Evolutionary conservation across 441 rosid genomes (phyloP), one percentile per base, ranked within the genome.

Genomic region (Pelargonium fulgidum): DNA sequence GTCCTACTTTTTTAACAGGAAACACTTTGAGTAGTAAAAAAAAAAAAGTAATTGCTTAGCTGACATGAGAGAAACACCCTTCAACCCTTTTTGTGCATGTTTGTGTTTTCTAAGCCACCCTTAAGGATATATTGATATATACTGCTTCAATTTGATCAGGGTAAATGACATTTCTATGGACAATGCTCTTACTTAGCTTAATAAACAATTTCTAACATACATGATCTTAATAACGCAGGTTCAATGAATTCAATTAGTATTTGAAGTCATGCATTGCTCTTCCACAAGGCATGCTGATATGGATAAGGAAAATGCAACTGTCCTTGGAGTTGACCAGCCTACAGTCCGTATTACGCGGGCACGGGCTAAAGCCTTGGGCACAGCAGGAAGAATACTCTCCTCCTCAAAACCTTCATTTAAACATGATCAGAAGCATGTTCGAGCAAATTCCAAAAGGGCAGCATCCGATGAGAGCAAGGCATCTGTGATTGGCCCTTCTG

Each of bases 301-400:
- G 92, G 84, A 81, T 75, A 86, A 87, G 74, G 92, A 87, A 75
- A 88, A 87, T 42, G 48, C 50, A 68, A 69, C 69, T 48, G 64
- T 79, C 65, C 76, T 82, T 68, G 73, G 79, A 74, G 77, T 62
- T 73, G 81, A 77, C 68, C 85, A 71, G 42, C 75, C 75, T 66
- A 22, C 76, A 58, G 77, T 74, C 64, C 77, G 93, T 52, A 77
- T 88, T 54, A 93, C 97, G 5, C 80, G 98, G 70, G 84, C 96
- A 69, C 84, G 84, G 64, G 88, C 95, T 72, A 88, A 82, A 69
- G 88, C 84, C 29, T 69, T 80, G 79, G 89, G 81, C 70, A 65
- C 67, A 17, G 78, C 88, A 3, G 81, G 79, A 69, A 84, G 85
- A 48, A 29, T 73, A 59, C 75, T 70, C 72, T 84, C 83, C 75